A percentile compares a stretch with the other conserved stretches of the same genome.
phyloP scores from a whole-genome alignment of 257 asterid species.

The Thymus quinquecostatus region DNA sequence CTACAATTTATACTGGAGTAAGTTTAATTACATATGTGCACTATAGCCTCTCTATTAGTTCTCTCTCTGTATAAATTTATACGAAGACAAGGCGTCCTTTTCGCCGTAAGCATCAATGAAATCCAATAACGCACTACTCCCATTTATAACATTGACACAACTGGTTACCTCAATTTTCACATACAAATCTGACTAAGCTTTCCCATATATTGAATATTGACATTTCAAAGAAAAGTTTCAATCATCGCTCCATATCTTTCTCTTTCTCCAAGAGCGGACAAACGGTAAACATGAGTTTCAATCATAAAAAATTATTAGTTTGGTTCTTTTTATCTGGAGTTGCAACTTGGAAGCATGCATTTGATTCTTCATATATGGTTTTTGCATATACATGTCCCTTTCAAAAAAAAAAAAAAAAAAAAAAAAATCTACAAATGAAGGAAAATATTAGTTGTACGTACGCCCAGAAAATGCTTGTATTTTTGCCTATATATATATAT shows the following conservation, averaged over 20 bases:
- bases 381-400: no score
- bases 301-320: neutral
- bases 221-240: neutral
- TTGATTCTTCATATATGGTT: neutral
- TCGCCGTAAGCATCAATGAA: constrained; percentile 24
- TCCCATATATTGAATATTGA: constrained; percentile 18
- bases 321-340: neutral
- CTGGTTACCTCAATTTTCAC: constrained; percentile 5
- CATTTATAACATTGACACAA: neutral
- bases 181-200: constrained; percentile 3
- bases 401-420: no score
- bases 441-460: no score
- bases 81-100: constrained; percentile 25
- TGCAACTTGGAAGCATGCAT: constrained; percentile 4
- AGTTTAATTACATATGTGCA: no score
- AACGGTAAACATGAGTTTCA: neutral
- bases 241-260: constrained; percentile 10
- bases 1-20: no score
- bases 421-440: no score
- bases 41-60: no score
- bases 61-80: no score
- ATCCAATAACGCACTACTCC: constrained; percentile 24
- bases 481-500: no score
- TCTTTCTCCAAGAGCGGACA: neutral
- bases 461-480: neutral